Percentiles rank a stretch among this genome's conserved stretches.
These are phyloP conservation scores for barrel medic (Medicago truncatula) DNA, from an alignment of 306 rosid species.

Conservation along the genomic window MtrunA17r5.0-ANR NC_053042.1:40681001-40681500, in stretches of 20 bases:
- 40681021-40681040: slow-evolving; percentile 27
- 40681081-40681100: slow-evolving; percentile 78
- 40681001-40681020: slow-evolving; percentile 40
- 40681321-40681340: slow-evolving; percentile 65
- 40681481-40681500: slow-evolving; percentile 82
- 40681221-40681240: background rate
- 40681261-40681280: slow-evolving; percentile 4
- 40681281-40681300: slow-evolving; percentile 61
- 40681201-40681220: slow-evolving; percentile 79
- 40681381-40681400: background rate
- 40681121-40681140: slow-evolving; percentile 88
- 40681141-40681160: slow-evolving; percentile 70
- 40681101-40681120: slow-evolving; percentile 83
- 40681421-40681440: slow-evolving; percentile 9
- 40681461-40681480: slow-evolving; percentile 77
- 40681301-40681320: slow-evolving; percentile 72
- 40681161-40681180: slow-evolving; percentile 43
- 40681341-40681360: slow-evolving; percentile 62
- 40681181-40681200: slow-evolving; percentile 80
- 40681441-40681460: slow-evolving; percentile 4
- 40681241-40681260: background rate
- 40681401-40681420: background rate
- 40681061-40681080: slow-evolving; percentile 64
- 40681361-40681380: slow-evolving; percentile 55
- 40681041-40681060: slow-evolving; percentile 68